Evolutionary conservation across 2,329 filamentous ascomycete species (phyloP), one percentile per base, ranked within the genome.

Genomic region (Ceratocystis smalleyi): DNA sequence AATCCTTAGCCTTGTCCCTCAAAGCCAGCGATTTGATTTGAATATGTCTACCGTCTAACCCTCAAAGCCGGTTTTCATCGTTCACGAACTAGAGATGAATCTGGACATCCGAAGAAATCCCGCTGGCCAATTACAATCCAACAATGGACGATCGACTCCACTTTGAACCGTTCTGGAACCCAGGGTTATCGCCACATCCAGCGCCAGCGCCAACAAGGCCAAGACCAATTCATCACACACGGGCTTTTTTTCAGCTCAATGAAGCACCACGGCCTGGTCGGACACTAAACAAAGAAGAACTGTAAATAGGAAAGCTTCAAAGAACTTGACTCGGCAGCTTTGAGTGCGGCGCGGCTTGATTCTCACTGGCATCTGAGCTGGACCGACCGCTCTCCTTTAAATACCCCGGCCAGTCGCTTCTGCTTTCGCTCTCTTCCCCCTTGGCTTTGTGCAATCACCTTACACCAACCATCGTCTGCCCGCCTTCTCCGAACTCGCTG

Each of bases 61-160:
- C 45, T 27, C 15, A 8, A 17, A 27, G 17, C 15, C 2, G n/a
- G 22, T 45, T 17, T 40, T 15, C 7, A 47, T 61, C 45, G 22
- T 61, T 43, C 40, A n/a, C n/a, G 59, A 32, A 8, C 19, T 35
- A 57, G 57, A 40, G 57, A 64, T 32, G 51, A 32, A 57, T 27
- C 51, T 32, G 6, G 24, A 57, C 19, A 47, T 8, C 63, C 63
- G 57, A 55, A 24, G 43, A 55, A 54, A 61, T 27, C 27, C 63
- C 63, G 63, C n/a, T 22, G 55, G 22, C 63, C 63, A 64, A 64
- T 54, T 7, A 49, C 10, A 61, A 12, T 43, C 32, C 22, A 27
- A 22, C 27, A n/a, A 10, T 12, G 32, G 7, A 27, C 8, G 5
- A 1, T n/a, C n/a, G 19, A 22, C 22, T 45, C 59, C 59, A 61